Base-by-base conservation (phyloP, 768 basidiomycete genomes). In the Boletus patriciae region DNA sequence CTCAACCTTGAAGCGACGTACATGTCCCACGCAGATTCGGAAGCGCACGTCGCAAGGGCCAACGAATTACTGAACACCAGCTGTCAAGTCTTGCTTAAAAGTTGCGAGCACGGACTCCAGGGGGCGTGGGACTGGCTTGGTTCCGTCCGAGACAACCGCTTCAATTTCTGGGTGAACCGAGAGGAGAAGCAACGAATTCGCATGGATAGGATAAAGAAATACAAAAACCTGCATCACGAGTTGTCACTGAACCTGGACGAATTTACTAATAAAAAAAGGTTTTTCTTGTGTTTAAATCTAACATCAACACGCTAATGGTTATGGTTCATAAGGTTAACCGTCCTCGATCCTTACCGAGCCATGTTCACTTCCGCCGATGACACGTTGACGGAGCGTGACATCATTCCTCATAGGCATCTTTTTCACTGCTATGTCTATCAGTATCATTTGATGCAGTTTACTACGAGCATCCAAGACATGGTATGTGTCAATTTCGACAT, bases 401-500 rank as follows among this genome's bases (percentile, higher is more conserved):
- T 77, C 13, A 83, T 82, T 0, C 81, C 85, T 0, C 88, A 90
- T 69, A 81, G 84, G 38, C 83, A 85, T 65, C 73, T 92, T 9
- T 92, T 92, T 62, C 75, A 88, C 54, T 87, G 85, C 49, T 91
- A 86, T 62, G 80, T 88, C 29, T 90, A 88, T 66, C 87, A 92
- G 58, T 80, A 75, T 52, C 80, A 81, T 57, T 61, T 78, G 48
- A 75, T 78, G 66, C 70, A 66, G 11, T 78, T 80, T 58, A 64
- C 72, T 3, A 55, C 58, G 12, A 58, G 65, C 9, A 54, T 78
- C 6, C 59, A 66, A 18, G 70, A 70, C 11, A 48, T 74, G 55
- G 80, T 81, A 43, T 21, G 77, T 59, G 38, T 18, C 25, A 19
- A 11, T 3, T 18, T 49, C 2, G n/a, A 2, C 4, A 5, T 18